Conservation (phyloP, 345 rosid species). For the Hibiscus tridactylites region DNA sequence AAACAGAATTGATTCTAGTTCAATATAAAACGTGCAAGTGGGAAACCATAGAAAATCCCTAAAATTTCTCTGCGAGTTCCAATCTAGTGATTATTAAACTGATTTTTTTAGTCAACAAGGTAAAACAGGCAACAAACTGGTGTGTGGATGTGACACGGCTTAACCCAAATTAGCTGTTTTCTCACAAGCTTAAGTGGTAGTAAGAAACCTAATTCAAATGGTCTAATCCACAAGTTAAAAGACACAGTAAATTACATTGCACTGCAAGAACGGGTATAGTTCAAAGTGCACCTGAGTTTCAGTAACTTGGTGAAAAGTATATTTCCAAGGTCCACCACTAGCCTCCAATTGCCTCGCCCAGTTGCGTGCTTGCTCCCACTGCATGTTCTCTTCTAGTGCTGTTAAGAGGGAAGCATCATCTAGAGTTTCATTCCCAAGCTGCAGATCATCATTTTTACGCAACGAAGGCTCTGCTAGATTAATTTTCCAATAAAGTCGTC, state of each 20-base stretch:
- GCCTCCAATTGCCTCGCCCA: constrained; percentile 98
- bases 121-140: background rate
- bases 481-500: constrained; percentile 82
- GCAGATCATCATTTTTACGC: constrained; percentile 55
- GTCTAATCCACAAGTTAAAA: background rate
- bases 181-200: background rate
- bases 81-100: background rate
- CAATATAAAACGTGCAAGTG: too few relatives aligned
- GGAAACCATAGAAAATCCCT: too few relatives aligned
- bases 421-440: constrained; percentile 73
- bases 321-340: constrained; percentile 79
- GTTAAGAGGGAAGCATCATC: constrained; percentile 85
- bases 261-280: background rate
- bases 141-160: background rate
- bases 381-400: constrained; percentile 74
- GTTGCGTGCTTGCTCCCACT: constrained; percentile 97
- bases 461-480: constrained; percentile 87
- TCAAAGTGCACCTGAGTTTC: constrained; percentile 72
- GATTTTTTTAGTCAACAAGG: background rate
- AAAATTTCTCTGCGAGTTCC: too few relatives aligned
- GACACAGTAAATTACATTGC: background rate
- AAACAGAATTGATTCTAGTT: background rate
- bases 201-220: background rate
- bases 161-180: background rate
- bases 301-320: constrained; percentile 77